Evolutionary conservation across 805 yeast genomes (phyloP).

Genomic region (Phaffomyces antillensis): DNA sequence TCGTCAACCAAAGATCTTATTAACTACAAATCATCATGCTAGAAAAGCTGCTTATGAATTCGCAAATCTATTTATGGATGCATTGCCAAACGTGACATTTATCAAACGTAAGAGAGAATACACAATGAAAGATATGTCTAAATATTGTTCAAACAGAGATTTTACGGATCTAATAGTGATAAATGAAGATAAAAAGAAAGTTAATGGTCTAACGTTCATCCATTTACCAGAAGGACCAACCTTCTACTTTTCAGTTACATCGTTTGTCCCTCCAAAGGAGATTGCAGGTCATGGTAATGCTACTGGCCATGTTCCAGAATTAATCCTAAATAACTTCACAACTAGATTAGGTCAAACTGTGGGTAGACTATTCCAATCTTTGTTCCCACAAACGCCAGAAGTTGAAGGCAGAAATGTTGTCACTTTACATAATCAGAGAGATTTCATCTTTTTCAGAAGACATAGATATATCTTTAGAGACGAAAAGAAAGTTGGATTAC

Average conservation of each 20-base stretch:
- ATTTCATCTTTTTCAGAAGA: conserved; percentile 89
- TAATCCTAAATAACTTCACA: conserved; percentile 84
- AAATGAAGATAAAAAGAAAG: conserved; percentile 89
- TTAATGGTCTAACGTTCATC: conserved; percentile 86
- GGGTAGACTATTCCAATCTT: conserved; percentile 83
- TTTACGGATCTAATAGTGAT: conserved; percentile 84
- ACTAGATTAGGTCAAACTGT: conserved; percentile 92
- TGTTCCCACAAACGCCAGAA: conserved; percentile 91
- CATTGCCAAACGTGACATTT: conserved; percentile 80
- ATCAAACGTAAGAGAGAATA: conserved; percentile 83
- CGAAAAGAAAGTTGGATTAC: conserved; percentile 90
- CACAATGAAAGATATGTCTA: conserved; percentile 80
- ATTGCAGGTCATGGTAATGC: conserved; percentile 87
- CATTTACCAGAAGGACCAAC: conserved; percentile 96
- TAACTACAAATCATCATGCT: conserved; percentile 87
- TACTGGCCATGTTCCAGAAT: conserved; percentile 86
- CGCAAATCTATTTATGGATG: conserved; percentile 77
- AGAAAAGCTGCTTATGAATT: conserved; percentile 83
- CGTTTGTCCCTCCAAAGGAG: conserved; percentile 65
- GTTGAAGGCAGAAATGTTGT: conserved; percentile 93
- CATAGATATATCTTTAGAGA: conserved; percentile 86
- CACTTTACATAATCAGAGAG: conserved; percentile 94
- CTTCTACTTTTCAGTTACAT: conserved; percentile 79
- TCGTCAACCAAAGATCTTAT: conserved; percentile 66
- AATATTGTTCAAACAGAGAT: conserved; percentile 71